Conservation (phyloP, 768 basidiomycete genomes). For the Lentinus tigrinus region DNA sequence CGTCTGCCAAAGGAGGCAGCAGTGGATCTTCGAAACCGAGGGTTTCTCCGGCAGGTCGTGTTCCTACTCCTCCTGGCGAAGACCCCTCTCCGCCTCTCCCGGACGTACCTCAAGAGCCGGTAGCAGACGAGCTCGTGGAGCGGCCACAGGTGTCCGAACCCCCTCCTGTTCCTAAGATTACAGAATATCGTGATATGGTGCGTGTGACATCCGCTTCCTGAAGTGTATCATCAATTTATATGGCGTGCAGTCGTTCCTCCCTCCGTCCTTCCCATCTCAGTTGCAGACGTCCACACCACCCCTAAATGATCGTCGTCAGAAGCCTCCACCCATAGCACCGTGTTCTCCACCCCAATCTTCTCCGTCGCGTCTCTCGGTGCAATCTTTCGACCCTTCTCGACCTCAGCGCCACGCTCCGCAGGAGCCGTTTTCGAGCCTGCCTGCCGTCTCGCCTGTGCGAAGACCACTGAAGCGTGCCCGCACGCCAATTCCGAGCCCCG, state of each 20-base stretch:
- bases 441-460: conserved; percentile 2
- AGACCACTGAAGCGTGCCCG: conserved; percentile 20
- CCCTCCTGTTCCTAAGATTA: conserved; percentile 19
- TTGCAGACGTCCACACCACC: conserved; percentile 55
- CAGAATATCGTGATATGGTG: conserved; percentile 39
- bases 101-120: not conserved
- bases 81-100: not conserved
- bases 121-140: not conserved
- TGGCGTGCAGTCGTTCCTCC: conserved; percentile 41
- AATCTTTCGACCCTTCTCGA: conserved; percentile 12
- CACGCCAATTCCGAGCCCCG: conserved; percentile 15
- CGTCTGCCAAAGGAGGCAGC: conserved; percentile 11
- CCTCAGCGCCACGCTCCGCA: conserved; percentile 20
- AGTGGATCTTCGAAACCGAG: conserved; percentile 1
- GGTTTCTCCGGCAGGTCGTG: not conserved
- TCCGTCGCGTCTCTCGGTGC: conserved; percentile 17
- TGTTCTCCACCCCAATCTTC: conserved; percentile 25
- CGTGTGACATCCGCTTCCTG: conserved; percentile 15
- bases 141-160: not conserved
- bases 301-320: conserved; percentile 30
- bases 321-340: conserved; percentile 43
- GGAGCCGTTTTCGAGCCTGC: conserved; percentile 19
- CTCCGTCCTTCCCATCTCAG: conserved; percentile 55
- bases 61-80: not conserved
- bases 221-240: conserved; percentile 12